These are phyloP conservation scores for Balamuthia mandrillaris DNA, from an alignment of 208 protist species.

Conservation along the genomic window DNA sequence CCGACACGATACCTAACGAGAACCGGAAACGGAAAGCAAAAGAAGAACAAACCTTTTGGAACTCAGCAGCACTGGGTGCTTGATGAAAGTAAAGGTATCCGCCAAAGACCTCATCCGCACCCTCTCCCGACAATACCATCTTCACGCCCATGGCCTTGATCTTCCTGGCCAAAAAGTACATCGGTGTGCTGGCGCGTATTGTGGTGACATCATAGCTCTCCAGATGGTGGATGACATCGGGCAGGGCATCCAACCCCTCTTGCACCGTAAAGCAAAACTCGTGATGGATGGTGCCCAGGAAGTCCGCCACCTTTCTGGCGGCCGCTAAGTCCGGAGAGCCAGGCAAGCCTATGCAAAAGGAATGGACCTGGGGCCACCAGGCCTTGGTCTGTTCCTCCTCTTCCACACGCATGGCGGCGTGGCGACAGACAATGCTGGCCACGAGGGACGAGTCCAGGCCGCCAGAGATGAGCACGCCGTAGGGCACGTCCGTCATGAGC, in stretches of 20 bases:
- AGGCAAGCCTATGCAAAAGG: constrained; percentile 81
- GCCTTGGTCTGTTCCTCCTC: constrained; percentile 52
- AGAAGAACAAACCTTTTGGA: constrained; percentile 62
- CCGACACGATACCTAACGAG: no score
- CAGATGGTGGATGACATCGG: constrained; percentile 82
- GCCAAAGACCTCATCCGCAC: constrained; percentile 82
- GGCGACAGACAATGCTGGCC: constrained; percentile 67
- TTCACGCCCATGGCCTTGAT: constrained; percentile 88
- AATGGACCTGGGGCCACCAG: constrained; percentile 75
- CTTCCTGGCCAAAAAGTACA: constrained; percentile 81
- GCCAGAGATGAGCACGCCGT: constrained; percentile 80
- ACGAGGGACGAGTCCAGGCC: constrained; percentile 78
- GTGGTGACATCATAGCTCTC: constrained; percentile 89
- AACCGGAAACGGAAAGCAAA: no score
- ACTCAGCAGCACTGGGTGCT: constrained; percentile 71
- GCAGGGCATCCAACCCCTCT: constrained; percentile 79
- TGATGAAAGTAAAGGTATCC: constrained; percentile 87
- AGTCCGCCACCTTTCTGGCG: constrained; percentile 76
- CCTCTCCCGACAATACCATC: constrained; percentile 81
- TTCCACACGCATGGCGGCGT: constrained; percentile 48
- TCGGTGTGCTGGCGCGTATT: constrained; percentile 82
- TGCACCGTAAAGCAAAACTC: constrained; percentile 82
- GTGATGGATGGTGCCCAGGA: constrained; percentile 81
- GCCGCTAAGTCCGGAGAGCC: constrained; percentile 79
- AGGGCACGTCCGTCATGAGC: constrained; percentile 72